Evolutionary conservation across 352 stramenopile species (phyloP).

Genomic region (Aphanomyces invadans): DNA sequence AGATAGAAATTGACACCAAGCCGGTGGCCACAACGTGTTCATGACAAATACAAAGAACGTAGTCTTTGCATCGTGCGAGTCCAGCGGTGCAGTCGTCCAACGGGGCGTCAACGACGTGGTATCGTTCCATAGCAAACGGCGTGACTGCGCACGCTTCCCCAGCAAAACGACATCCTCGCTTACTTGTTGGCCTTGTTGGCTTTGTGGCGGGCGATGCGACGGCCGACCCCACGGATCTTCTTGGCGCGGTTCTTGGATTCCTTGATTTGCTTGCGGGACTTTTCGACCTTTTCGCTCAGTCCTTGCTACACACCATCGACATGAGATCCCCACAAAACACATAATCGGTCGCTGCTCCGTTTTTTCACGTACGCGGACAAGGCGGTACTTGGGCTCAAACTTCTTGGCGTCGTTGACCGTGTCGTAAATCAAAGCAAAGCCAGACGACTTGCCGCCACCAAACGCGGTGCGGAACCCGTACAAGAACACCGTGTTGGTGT

Average conservation of each 20-base stretch:
- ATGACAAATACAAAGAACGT: conserved; percentile 10
- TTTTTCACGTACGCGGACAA: conserved; percentile 64
- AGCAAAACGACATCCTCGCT: conserved; percentile 18
- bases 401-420: conserved; percentile 96
- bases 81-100: background rate
- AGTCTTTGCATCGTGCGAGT: background rate
- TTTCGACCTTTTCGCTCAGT: conserved; percentile 92
- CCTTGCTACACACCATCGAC: conserved; percentile 40
- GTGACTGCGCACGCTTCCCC: conserved; percentile 3
- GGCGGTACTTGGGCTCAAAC: conserved; percentile 98
- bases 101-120: background rate
- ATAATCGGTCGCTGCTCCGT: background rate
- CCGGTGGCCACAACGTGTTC: conserved; percentile 17
- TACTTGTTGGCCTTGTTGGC: conserved; percentile 96
- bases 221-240: conserved; percentile 97
- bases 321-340: too few species aligned
- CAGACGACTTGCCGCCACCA: conserved; percentile 95
- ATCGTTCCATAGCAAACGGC: conserved; percentile 11
- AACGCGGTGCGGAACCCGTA: conserved; percentile 98
- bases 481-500: conserved; percentile 92
- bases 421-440: conserved; percentile 99
- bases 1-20: conserved; percentile 18
- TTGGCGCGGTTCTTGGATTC: conserved; percentile 98
- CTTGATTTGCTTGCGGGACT: conserved; percentile 99
- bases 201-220: conserved; percentile 98